Conservation (phyloP, 108 stramenopile genomes). For the Nitzschia sp. region DNA sequence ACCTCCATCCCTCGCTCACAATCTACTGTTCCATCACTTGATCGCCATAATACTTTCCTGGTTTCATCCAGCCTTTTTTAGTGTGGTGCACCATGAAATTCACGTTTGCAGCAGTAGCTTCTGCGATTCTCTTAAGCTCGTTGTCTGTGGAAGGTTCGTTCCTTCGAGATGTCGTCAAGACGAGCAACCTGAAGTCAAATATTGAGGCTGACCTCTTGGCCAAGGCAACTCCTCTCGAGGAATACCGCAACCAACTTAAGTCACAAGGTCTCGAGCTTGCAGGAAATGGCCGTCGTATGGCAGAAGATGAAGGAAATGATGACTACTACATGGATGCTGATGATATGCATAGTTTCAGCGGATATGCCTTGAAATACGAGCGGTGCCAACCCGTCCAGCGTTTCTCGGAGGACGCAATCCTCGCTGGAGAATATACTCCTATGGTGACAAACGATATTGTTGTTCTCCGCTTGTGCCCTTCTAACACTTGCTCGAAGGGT, state of each 20-base stretch:
- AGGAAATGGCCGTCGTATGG: background rate
- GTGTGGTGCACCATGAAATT: slow-evolving; percentile 11
- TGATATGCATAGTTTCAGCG: slow-evolving; percentile 37
- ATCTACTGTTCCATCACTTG: too few relatives aligned
- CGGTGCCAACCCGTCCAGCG: slow-evolving; percentile 63
- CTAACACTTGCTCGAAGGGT: slow-evolving; percentile 39
- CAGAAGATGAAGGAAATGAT: slow-evolving; percentile 9
- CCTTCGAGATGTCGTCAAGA: slow-evolving; percentile 25
- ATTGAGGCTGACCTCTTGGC: slow-evolving; percentile 29
- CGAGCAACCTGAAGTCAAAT: background rate
- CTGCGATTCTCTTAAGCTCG: background rate
- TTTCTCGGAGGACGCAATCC: slow-evolving; percentile 54
- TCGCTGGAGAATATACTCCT: slow-evolving; percentile 55
- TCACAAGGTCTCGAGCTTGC: slow-evolving; percentile 14
- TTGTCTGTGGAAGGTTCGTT: slow-evolving; percentile 18
- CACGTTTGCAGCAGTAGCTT: background rate
- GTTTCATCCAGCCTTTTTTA: too few relatives aligned
- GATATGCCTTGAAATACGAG: slow-evolving; percentile 59
- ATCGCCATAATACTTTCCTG: too few relatives aligned
- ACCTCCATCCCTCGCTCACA: too few relatives aligned
- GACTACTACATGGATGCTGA: slow-evolving; percentile 22
- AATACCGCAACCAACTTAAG: slow-evolving; percentile 30
- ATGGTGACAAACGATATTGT: slow-evolving; percentile 67
- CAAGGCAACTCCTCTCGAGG: slow-evolving; percentile 40
- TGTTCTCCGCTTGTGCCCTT: slow-evolving; percentile 55